Evolutionary conservation across 352 stramenopile genomes (phyloP), one percentile per base, ranked within the genome.

Genomic region (Pythium grandisporangium): DNA sequence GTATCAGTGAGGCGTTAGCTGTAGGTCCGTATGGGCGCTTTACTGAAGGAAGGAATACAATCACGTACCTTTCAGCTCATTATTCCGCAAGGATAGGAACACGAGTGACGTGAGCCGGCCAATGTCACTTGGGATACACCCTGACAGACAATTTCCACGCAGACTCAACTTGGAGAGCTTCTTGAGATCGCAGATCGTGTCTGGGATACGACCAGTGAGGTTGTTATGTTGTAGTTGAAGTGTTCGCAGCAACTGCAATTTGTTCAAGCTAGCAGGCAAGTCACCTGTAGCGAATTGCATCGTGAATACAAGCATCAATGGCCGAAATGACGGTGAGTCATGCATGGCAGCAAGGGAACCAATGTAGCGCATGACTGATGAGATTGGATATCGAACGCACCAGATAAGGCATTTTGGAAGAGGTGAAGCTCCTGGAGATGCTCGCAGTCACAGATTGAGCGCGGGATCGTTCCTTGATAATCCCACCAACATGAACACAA

Each of bases 151-250:
- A 37, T 93, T 93, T 35, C 77, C 78, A 2, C 80, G 75, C 32
- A 88, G 41, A 43, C 63, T 91, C 22, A 91, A 58, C 44, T 86
- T 88, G 36, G 37, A 53, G 14, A 93, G 67, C 32, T 75, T 63
- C 23, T 55, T 58, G n/a, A 91, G 48, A 3, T 66, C 42, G 41
- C 70, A 84, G 17, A 91, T 45, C 21, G 61, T 62, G 13, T 50
- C 42, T 0, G 80, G 75, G 12, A 93, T 45, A 14, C 48, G 22
- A 11, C 74, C 80, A 13, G 57, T 60, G 45, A 93, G 51, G 37
- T 78, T 87, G 59, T 93, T 93, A 53, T 90, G 74, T 52, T 93
- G 77, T 8, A 93, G 58, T 33, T 89, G 74, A 6, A 91, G 57
- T 25, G 70, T 84, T n/a, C 62, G 63, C 8, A 93, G 61, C 37